Evolutionary conservation across 306 rosid genomes (phyloP).

Genomic region (Dryas drummondii): DNA sequence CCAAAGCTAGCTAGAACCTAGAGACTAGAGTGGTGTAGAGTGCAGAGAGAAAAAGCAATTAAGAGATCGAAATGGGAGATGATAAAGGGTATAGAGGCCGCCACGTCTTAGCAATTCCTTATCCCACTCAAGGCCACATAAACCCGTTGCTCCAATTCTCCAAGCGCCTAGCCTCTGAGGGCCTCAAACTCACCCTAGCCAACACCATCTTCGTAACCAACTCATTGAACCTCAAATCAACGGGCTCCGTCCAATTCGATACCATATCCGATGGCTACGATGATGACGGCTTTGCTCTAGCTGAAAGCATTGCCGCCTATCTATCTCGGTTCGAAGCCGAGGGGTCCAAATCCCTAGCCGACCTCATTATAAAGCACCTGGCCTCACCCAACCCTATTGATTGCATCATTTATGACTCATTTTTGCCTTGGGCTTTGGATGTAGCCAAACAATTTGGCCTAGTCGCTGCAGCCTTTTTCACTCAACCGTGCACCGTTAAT

Average conservation of each 20-base stretch:
- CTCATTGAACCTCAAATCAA: constrained; percentile 34
- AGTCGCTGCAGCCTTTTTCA: constrained; percentile 47
- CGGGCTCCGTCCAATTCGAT: constrained; percentile 37
- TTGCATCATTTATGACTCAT: constrained; percentile 53
- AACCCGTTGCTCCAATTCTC: constrained; percentile 29
- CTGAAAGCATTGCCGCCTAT: constrained; percentile 35
- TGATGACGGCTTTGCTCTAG: constrained; percentile 48
- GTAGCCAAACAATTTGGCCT: constrained; percentile 53
- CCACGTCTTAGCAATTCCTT: constrained; percentile 17
- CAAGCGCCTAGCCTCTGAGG: constrained; percentile 28
- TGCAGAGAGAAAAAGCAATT: too few species aligned
- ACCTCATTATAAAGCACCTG: constrained; percentile 41
- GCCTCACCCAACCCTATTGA: constrained; percentile 33
- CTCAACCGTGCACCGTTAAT: constrained; percentile 55
- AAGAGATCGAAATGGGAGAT: background rate
- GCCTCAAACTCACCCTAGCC: constrained; percentile 44
- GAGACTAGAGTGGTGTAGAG: too few species aligned
- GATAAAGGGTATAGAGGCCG: background rate
- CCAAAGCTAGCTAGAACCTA: too few species aligned
- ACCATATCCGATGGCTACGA: constrained; percentile 70
- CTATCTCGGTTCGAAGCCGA: constrained; percentile 32
- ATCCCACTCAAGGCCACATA: constrained; percentile 26
- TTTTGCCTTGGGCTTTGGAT: constrained; percentile 50
- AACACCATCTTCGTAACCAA: constrained; percentile 51
- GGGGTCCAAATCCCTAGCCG: constrained; percentile 42